Evolutionary conservation across 352 stramenopile genomes (phyloP).

Genomic region (Globisporangium abappressorium): DNA sequence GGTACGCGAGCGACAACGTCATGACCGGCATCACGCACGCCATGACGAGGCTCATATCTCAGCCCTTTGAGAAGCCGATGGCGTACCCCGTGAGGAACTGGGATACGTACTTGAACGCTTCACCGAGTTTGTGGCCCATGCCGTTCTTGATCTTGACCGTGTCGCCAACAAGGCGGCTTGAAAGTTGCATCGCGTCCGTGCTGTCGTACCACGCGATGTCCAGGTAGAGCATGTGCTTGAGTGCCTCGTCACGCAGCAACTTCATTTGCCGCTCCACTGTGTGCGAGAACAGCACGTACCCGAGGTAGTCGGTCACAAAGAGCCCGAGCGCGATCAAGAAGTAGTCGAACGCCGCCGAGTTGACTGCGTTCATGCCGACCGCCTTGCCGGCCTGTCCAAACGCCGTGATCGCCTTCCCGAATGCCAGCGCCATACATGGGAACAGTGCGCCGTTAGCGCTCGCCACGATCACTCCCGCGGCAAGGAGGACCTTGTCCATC

Average conservation of each 20-base stretch:
- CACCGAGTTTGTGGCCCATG: constrained; percentile 52
- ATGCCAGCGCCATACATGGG: constrained; percentile 49
- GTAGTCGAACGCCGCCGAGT: constrained; percentile 26
- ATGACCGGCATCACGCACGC: constrained; percentile 39
- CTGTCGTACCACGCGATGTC: constrained; percentile 55
- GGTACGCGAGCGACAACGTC: constrained; percentile 28
- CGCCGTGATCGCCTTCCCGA: constrained; percentile 38
- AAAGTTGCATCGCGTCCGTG: constrained; percentile 38
- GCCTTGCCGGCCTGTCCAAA: constrained; percentile 21
- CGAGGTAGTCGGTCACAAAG: constrained; percentile 30
- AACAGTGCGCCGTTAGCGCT: constrained; percentile 40
- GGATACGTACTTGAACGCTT: constrained; percentile 28
- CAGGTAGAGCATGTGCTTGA: constrained; percentile 48
- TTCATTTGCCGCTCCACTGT: constrained; percentile 47
- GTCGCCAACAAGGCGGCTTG: constrained; percentile 39
- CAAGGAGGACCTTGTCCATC: constrained; percentile 28
- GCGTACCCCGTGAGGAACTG: constrained; percentile 41
- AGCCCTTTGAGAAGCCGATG: constrained; percentile 43
- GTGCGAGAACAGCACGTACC: constrained; percentile 28
- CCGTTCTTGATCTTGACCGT: constrained; percentile 57
- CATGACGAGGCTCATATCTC: constrained; percentile 49
- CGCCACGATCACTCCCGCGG: constrained; percentile 25
- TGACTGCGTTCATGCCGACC: constrained; percentile 21
- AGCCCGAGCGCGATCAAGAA: constrained; percentile 30
- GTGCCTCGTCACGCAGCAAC: constrained; percentile 22